Evolutionary conservation across 2,329 filamentous ascomycete genomes (phyloP).

Genomic region (Aspergillus amoenus): DNA sequence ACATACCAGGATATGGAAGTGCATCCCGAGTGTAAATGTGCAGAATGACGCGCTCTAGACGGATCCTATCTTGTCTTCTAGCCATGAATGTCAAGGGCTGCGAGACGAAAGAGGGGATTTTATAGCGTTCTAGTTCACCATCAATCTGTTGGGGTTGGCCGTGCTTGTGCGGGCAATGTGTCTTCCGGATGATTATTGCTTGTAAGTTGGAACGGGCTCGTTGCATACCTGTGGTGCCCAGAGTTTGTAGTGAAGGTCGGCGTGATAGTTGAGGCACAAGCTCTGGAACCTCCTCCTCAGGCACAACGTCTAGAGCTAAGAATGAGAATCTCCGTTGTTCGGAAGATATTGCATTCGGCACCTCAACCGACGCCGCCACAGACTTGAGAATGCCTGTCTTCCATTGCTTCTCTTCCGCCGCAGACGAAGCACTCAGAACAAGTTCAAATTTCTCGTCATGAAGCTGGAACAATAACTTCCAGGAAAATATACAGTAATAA

Average conservation of each 20-base stretch:
- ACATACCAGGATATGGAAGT: constrained; percentile 82
- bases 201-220: constrained; percentile 66
- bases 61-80: constrained; percentile 70
- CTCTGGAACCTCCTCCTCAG: constrained; percentile 72
- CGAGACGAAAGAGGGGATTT: constrained; percentile 70
- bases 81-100: constrained; percentile 69
- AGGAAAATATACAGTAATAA: constrained; percentile 80
- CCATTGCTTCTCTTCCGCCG: constrained; percentile 79
- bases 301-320: constrained; percentile 69
- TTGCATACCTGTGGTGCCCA: constrained; percentile 72
- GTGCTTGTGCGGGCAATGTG: constrained; percentile 63
- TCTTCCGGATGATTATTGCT: constrained; percentile 86
- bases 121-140: constrained; percentile 70
- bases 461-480: constrained; percentile 85
- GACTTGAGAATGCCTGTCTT: constrained; percentile 62
- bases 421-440: constrained; percentile 81
- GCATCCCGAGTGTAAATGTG: constrained; percentile 83
- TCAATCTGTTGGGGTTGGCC: constrained; percentile 47
- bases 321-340: constrained; percentile 29
- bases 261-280: constrained; percentile 61
- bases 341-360: constrained; percentile 46
- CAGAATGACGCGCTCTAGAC: constrained; percentile 69
- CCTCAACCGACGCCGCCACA: constrained; percentile 51
- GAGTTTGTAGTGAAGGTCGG: constrained; percentile 71
- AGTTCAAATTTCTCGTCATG: constrained; percentile 77